phyloP scores from a whole-genome alignment of 148 eudicot genomes.

The Heliosperma pusillum region DNA sequence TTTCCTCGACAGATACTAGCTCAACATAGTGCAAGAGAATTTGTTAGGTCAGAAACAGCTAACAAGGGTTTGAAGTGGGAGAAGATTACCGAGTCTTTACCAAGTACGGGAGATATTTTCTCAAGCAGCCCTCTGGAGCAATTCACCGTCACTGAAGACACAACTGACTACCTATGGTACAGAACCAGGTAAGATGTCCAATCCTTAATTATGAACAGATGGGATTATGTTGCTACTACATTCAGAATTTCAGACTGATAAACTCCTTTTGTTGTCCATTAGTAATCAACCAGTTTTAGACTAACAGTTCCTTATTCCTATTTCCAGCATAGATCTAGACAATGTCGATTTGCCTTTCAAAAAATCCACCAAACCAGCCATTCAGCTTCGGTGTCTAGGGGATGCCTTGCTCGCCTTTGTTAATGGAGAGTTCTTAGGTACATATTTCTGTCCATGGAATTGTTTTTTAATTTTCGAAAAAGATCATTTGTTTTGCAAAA shows the following conservation, averaged over 20 bases:
- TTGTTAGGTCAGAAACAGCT: slow-evolving; percentile 38
- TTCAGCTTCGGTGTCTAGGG: slow-evolving; percentile 62
- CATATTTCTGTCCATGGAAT: not conserved
- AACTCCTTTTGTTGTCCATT: not conserved
- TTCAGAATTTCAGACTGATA: not conserved
- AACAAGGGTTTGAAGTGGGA: slow-evolving; percentile 62
- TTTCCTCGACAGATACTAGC: slow-evolving; percentile 45
- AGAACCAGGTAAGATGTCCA: slow-evolving; percentile 47
- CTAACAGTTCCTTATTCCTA: not conserved
- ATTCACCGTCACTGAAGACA: slow-evolving; percentile 45
- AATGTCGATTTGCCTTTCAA: slow-evolving; percentile 59
- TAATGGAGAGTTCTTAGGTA: slow-evolving; percentile 72
- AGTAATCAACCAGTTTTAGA: not conserved
- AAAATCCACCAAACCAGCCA: slow-evolving; percentile 49
- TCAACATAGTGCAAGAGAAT: slow-evolving; percentile 70
- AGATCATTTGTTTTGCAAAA: not conserved
- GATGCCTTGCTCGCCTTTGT: slow-evolving; percentile 67
- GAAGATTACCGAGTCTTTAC: slow-evolving; percentile 46
- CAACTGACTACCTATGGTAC: slow-evolving; percentile 82
- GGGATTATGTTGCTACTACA: not conserved
- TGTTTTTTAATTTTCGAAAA: not conserved
- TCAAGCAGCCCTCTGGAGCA: slow-evolving; percentile 49
- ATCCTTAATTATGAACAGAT: not conserved
- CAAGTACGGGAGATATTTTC: slow-evolving; percentile 25
- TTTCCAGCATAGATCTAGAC: slow-evolving; percentile 51